Base-by-base conservation (phyloP, 768 basidiomycete species). In the Leucosporidium creatinivorum region DNA sequence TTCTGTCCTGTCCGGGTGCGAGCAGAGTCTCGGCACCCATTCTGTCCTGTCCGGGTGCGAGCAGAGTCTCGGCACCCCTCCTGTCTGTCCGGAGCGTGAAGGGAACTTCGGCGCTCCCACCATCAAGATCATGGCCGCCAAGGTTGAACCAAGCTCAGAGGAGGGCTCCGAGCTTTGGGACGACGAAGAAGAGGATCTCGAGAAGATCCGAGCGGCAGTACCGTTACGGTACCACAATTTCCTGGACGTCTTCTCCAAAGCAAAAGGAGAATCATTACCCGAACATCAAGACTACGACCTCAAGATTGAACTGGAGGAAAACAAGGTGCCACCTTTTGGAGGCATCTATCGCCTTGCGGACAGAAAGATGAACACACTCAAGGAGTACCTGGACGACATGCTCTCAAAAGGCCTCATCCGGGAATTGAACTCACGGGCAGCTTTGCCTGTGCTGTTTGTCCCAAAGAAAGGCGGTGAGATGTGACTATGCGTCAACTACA, bases 391-490 rank as follows among this genome's bases (percentile, higher is more conserved):
- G 31, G 75, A 81, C 23, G 69, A 76, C 18, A 77, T 81, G 56
- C 77, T 82, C 49, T 51, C 49, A 1, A 75, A 72, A 30, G 81
- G 81, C 1, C 78, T 77, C 61, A 82, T 82, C 55, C 73, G 75
- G 0, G 72, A 55, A 23, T 79, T 77, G 1, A 48, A 12, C 39
- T 56, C 44, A 1, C 33, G 25, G 6, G 33, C 51, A 2, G 61
- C 50, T 4, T 44, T 61, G 1, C 58, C 73, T 36, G 52, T 70
- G 9, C 61, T 72, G 4, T 72, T 72, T 52, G 63, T 73, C 62
- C 65, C 61, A 28, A 73, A 73, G 59, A 69, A 61, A 39, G 58
- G 65, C 61, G 62, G 59, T 54, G 18, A n/a, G 10, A 48, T 68
- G 4, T 57, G 73, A 2, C 54, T 73, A 31, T 68, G 70, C 33